Evolutionary conservation across 2,329 filamentous ascomycete species (phyloP).

Genomic region (Fusarium avenaceum): DNA sequence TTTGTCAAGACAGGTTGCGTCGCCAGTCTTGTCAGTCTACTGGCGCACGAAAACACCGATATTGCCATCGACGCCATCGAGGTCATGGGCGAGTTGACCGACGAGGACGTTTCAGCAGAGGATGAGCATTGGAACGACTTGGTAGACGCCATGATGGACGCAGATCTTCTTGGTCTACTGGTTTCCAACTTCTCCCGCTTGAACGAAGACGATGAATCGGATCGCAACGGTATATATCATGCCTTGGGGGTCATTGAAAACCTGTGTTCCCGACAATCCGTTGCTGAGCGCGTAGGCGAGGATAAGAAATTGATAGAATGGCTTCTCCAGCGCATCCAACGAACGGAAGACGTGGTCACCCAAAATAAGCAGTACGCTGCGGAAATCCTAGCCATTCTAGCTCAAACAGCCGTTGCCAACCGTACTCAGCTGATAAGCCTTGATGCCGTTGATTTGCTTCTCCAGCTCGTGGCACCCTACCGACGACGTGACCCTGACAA

Average conservation of each 20-base stretch:
- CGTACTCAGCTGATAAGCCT: constrained; percentile 71
- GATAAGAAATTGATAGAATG: constrained; percentile 79
- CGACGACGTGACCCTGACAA: constrained; percentile 87
- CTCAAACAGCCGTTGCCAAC: constrained; percentile 80
- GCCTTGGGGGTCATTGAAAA: constrained; percentile 87
- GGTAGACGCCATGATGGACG: constrained; percentile 74
- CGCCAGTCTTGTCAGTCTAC: constrained; percentile 79
- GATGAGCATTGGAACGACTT: constrained; percentile 85
- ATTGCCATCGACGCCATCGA: constrained; percentile 93
- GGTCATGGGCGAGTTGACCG: constrained; percentile 89
- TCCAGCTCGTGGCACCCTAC: constrained; percentile 88
- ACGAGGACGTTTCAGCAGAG: constrained; percentile 88
- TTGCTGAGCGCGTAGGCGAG: constrained; percentile 79
- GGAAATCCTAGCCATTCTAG: constrained; percentile 89
- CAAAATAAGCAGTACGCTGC: constrained; percentile 98
- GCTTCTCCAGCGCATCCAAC: constrained; percentile 81
- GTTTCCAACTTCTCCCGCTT: constrained; percentile 84
- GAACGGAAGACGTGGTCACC: constrained; percentile 74
- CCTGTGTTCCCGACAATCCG: constrained; percentile 76
- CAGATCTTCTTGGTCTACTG: constrained; percentile 80
- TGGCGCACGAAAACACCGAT: constrained; percentile 97
- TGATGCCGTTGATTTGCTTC: constrained; percentile 81
- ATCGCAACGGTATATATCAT: constrained; percentile 89
- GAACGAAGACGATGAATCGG: constrained; percentile 78
- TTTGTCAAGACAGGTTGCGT: constrained; percentile 82